Base-by-base conservation (phyloP, 139 green algal genomes). In the Coelastrella sp. region DNA sequence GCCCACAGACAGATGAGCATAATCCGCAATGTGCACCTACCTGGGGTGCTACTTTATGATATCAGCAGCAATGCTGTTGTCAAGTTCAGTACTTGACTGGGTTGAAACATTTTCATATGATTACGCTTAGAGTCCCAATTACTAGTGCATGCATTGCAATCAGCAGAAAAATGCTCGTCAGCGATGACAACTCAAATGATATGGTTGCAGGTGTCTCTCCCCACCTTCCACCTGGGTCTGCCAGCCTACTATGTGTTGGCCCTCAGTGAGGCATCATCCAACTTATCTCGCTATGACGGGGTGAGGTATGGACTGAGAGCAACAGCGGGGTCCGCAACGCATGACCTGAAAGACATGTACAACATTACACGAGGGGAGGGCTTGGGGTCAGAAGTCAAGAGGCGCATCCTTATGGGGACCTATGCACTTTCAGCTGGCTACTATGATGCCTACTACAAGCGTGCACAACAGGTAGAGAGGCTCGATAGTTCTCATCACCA, bases 181-280 rank as follows among this genome's bases (percentile, higher is more conserved):
- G n/a, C n/a, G n/a, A n/a, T n/a, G n/a, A n/a, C n/a, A n/a, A n/a
- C n/a, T n/a, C n/a, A n/a, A n/a, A 99, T 79, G 95, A 93, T 1
- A 30, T 71, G 62, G n/a, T 50, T 74, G 66, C 85, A 94, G 91
- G 94, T 98, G 59, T 94, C 90, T 0, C 82, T 99, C 59, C 94
- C 95, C 4, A 89, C 81, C 15, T 97, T 97, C 57, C 82, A 87
- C 1, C 43, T 83, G 11, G 97, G 94, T 2, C 89, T 99, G 86
- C 95, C 97, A 3, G 96, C 97, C 1, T 99, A 99, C 86, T 99
- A 99, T 81, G 94, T 99, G 38, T 90, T 99, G 19, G 97, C 97
- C 0, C 75, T 94, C 0, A 96, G 91, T 23, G 97, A 99, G 90
- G 98, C 98, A 0, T 98, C 92, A 5, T 96, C 91, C 72, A 99